Base-by-base conservation (phyloP, 495 filamentous ascomycete genomes). In the Physcia stellaris region DNA sequence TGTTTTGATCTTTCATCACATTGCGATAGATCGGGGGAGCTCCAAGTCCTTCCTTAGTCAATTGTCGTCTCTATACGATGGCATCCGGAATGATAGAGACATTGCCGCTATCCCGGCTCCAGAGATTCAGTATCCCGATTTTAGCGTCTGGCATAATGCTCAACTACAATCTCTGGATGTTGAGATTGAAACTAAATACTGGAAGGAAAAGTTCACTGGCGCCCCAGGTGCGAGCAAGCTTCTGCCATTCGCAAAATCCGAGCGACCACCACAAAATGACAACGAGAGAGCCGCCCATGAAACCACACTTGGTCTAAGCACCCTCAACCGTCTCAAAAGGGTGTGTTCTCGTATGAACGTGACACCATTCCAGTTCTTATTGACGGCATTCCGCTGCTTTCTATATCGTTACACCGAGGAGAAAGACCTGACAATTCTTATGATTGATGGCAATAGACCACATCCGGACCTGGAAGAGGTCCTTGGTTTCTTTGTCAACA, bases 361-460 rank as follows among this genome's bases (percentile, higher is more conserved):
- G 4, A 65, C 56, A 1, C 41, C 60, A 0, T 62, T 63, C 45
- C 61, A 66, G 35, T 54, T 61, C 32, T 50, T 60, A 26, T 35
- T 64, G 22, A 49, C 60, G 22, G 50, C 53, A 6, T 54, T 60
- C 37, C 44, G 48, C 23, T 49, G 52, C 1, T 41, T 63, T 17
- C 35, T 61, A 4, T 52, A 49, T 31, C 49, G 57, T 1, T 52
- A 54, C 26, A 46, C 40, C 1, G 43, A 55, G 17, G 40, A 50
- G 19, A 39, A 49, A 10, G 51, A 57, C 32, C 1, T 7, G 13
- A 28, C 7, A 7, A 28, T 13, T 7, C 13, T 7, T 13, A 28
- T 13, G 26, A 28, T 28, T 7, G 7, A 28, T 13, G 26, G 13
- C 7, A 7, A 13, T 28, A 28, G 9, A 28, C 26, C 26, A 13